These are phyloP conservation scores for Globisporangium perplexum DNA, from an alignment of 352 stramenopile genomes.

Conservation along the genomic window DNA sequence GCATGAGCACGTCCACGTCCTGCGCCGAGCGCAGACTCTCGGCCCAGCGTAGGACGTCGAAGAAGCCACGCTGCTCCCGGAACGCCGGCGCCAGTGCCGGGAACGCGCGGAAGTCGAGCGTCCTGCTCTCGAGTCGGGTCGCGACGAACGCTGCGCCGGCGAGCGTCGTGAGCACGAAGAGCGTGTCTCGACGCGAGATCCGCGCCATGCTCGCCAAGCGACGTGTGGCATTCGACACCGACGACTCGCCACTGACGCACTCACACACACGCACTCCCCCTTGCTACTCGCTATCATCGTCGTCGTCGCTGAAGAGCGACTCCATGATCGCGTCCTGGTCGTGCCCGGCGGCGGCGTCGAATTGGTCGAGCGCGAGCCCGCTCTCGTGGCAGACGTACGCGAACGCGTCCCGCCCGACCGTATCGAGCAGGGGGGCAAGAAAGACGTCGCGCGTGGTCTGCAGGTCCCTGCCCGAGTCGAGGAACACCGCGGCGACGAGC, in stretches of 20 bases:
- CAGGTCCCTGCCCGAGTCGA: slow-evolving; percentile 71
- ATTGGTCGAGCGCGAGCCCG: slow-evolving; percentile 33
- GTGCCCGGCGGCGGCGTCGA: slow-evolving; percentile 7
- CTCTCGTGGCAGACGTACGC: slow-evolving; percentile 74
- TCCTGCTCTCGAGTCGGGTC: slow-evolving; percentile 17
- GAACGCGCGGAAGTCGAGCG: slow-evolving; percentile 28
- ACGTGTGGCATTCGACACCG: neutral
- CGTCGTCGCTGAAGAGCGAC: slow-evolving; percentile 16
- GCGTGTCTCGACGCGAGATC: slow-evolving; percentile 6
- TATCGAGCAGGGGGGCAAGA: slow-evolving; percentile 65
- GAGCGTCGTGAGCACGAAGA: slow-evolving; percentile 13
- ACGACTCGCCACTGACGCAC: too few species aligned
- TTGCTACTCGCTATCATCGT: slow-evolving; percentile 2
- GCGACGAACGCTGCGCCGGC: slow-evolving; percentile 20
- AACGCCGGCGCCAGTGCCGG: slow-evolving; percentile 18
- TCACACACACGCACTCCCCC: too few species aligned
- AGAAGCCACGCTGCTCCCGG: slow-evolving; percentile 34
- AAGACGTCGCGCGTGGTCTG: slow-evolving; percentile 77
- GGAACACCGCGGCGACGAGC: slow-evolving; percentile 80
- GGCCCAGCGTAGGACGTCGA: slow-evolving; percentile 46
- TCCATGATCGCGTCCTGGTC: slow-evolving; percentile 20
- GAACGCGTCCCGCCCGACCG: slow-evolving; percentile 63
- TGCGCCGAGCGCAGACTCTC: slow-evolving; percentile 38
- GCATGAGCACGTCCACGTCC: slow-evolving; percentile 28
- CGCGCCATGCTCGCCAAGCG: neutral